Conservation (phyloP, 1,139 yeast species). For the Magnusiomyces ingens region DNA sequence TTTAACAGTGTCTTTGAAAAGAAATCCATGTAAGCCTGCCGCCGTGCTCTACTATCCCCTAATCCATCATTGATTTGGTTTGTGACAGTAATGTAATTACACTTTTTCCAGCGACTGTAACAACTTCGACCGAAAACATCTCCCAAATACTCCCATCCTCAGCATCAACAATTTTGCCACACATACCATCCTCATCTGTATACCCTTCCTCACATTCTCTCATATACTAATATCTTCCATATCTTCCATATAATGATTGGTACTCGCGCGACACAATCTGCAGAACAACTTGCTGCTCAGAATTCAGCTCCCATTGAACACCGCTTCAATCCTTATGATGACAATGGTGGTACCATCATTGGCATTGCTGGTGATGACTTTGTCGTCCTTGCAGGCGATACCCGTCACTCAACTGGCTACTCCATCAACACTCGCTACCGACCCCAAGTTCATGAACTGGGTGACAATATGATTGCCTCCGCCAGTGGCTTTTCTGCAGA, state of each 20-base stretch:
- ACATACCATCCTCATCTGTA: background rate
- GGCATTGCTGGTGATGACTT: constrained; percentile 98
- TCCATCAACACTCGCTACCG: constrained; percentile 89
- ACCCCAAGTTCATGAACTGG: constrained; percentile 83
- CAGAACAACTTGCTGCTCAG: constrained; percentile 6
- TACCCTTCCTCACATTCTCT: background rate
- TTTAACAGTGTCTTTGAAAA: no score
- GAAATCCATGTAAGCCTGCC: no score
- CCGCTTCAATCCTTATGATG: constrained; percentile 90
- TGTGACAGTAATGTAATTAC: background rate
- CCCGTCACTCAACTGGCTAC: constrained; percentile 92
- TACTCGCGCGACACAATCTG: constrained; percentile 12
- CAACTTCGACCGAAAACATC: background rate
- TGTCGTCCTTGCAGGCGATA: constrained; percentile 95
- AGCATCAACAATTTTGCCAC: background rate
- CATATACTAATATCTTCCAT: background rate
- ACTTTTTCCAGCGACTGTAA: background rate
- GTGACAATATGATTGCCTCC: constrained; percentile 79
- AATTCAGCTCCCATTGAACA: constrained; percentile 66
- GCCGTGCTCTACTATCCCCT: no score
- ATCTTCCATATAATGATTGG: constrained; percentile 15
- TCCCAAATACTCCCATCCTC: background rate
- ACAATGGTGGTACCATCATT: constrained; percentile 94
- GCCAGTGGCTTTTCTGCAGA: constrained; percentile 98
- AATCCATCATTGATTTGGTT: background rate